Evolutionary conservation across 352 stramenopile genomes (phyloP), one percentile per base, ranked within the genome.

Genomic region (Aphanomyces stellatus): DNA sequence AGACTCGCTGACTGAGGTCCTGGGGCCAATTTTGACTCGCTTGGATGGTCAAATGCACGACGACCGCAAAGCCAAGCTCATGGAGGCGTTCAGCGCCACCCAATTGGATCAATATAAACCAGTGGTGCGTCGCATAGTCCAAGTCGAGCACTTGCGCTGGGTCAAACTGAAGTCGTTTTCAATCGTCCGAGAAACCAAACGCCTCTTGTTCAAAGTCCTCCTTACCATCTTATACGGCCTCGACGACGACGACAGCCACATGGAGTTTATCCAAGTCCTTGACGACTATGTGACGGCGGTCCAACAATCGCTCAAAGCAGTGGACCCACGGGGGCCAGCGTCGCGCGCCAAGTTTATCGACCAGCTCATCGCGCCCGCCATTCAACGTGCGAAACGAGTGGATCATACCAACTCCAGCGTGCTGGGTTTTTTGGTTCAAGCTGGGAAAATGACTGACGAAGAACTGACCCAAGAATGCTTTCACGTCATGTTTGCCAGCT

Each of bases 171-270:
- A 41, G 22, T 17, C 25, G 11, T 57, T 67, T 22, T 67, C 60
- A 27, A 30, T 67, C 11, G 43, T 41, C 22, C 24, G 34, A 4
- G n/a, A 24, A 8, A 37, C 40, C 30, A 55, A 49, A 15, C 41
- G 28, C 19, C 17, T 57, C 4, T 30, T 67, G 2, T 67, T 67
- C 34, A 56, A 67, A 42, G 31, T 67, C 43, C 28, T 67, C 25
- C 46, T 67, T 22, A 33, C 43, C 4, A n/a, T 67, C 19, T 17
- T 67, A 11, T 67, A 59, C 30, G 49, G 49, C 24, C 22, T 67
- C 11, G 60, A 67, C 11, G 60, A 15, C 34, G 28, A 59, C 24
- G 31, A 41, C 33, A 41, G 57, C n/a, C 24, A 7, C 57, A 34
- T 6, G 15, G 30, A 15, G 11, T 24, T 17, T 22, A 57, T n/a